Evolutionary conservation across 169 alveolate genomes (phyloP).

Genomic region (Cryptosporidium baileyi): DNA sequence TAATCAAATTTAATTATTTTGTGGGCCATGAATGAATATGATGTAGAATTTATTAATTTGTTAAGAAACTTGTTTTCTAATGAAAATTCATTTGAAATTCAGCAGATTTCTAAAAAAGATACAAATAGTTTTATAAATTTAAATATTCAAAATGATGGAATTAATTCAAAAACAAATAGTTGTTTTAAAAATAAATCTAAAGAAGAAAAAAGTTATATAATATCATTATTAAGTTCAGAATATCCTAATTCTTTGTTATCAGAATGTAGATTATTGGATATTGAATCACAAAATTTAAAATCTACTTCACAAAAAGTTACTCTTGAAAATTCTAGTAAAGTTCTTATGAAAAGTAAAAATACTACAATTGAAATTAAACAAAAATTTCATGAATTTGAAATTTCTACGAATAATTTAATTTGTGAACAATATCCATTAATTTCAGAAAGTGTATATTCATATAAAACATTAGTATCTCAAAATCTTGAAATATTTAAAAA

Average conservation of each 20-base stretch:
- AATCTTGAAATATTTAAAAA: background rate
- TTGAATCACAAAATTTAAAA: background rate
- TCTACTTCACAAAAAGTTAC: background rate
- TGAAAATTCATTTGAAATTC: background rate
- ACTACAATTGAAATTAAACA: background rate
- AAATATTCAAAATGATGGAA: background rate
- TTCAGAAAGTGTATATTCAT: background rate
- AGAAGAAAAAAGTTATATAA: constrained; percentile 1
- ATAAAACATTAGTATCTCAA: background rate
- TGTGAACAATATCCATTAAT: background rate
- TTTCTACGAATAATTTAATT: background rate
- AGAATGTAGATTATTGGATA: constrained; percentile 11
- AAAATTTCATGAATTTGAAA: constrained; percentile 6
- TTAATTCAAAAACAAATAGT: background rate
- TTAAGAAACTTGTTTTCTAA: background rate
- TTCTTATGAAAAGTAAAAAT: constrained; percentile 22
- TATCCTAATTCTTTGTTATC: constrained; percentile 9
- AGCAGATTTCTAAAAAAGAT: background rate
- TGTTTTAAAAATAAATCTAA: background rate
- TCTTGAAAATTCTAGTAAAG: constrained; percentile 22
- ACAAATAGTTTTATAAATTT: background rate
- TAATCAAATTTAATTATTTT: background rate
- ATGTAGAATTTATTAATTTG: constrained; percentile 22
- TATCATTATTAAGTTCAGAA: constrained; percentile 35
- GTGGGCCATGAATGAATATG: constrained; percentile 20